These are phyloP conservation scores for Botrytis fabae DNA, from an alignment of 2,329 filamentous ascomycete genomes.

Conservation along the genomic window DNA sequence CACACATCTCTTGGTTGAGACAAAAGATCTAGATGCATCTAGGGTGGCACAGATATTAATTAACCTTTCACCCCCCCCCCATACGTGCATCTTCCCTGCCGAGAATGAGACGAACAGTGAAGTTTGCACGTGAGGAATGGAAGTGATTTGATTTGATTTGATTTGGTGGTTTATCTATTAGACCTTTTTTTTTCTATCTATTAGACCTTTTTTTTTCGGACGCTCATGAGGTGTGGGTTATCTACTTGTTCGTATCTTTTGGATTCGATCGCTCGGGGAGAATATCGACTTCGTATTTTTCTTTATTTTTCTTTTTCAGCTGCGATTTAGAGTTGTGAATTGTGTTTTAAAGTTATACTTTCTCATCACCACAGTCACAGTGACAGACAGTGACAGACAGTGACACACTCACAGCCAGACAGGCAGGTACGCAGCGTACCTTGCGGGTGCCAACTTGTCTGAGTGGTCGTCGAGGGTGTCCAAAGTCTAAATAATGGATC, in stretches of 20 bases:
- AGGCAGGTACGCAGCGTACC: not conserved
- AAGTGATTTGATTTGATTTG: too few species aligned
- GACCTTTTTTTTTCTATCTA: not conserved
- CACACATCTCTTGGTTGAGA: not conserved
- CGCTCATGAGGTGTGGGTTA: not conserved
- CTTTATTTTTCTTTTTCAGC: too few species aligned
- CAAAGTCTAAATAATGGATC: not conserved
- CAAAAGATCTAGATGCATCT: not conserved
- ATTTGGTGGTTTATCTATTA: not conserved
- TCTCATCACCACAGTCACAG: not conserved
- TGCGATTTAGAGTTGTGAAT: not conserved
- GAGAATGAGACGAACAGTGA: not conserved
- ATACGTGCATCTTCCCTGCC: constrained; percentile 1
- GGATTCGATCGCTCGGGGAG: not conserved
- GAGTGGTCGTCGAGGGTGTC: not conserved
- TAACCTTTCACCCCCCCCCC: not conserved
- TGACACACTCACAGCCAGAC: not conserved
- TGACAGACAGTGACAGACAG: not conserved
- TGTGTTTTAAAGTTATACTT: not conserved
- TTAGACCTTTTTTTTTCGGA: not conserved
- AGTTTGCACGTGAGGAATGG: too few species aligned
- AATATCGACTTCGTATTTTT: not conserved
- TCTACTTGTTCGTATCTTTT: too few species aligned
- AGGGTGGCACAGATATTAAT: not conserved
- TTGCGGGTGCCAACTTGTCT: not conserved